These are phyloP conservation scores for Aspergillus glaucus DNA, from an alignment of 2,329 filamentous ascomycete species.

Conservation along the genomic window DNA sequence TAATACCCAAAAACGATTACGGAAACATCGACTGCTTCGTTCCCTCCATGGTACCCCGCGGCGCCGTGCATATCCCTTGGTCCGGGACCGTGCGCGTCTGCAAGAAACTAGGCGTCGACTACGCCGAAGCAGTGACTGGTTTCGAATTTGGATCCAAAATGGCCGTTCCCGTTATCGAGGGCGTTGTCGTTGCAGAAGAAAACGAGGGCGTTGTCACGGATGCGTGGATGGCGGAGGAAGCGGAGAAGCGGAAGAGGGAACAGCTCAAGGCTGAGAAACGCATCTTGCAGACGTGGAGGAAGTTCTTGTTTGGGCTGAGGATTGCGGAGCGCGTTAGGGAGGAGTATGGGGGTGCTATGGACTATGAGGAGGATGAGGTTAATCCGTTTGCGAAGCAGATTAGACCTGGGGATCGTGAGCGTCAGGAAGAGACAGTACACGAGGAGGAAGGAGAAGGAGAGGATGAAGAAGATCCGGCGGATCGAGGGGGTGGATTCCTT, in stretches of 20 bases:
- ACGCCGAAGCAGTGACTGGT: constrained; percentile 87
- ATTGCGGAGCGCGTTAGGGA: constrained; percentile 70
- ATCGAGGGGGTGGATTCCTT: constrained; percentile 28
- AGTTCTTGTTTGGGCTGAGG: constrained; percentile 76
- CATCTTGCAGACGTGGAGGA: constrained; percentile 73
- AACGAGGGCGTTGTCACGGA: constrained; percentile 68
- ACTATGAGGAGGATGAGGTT: constrained; percentile 24
- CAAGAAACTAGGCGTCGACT: constrained; percentile 77
- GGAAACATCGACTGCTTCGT: constrained; percentile 97
- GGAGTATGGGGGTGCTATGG: constrained; percentile 60
- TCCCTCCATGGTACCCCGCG: constrained; percentile 81
- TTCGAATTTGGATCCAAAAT: constrained; percentile 96
- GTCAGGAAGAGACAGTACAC: constrained; percentile 6
- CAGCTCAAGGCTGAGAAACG: constrained; percentile 73
- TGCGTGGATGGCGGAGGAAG: constrained; percentile 71
- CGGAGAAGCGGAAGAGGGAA: constrained; percentile 69
- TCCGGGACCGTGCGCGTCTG: constrained; percentile 73
- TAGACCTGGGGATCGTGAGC: constrained; percentile 3
- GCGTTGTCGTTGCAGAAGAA: constrained; percentile 80
- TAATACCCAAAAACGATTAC: constrained; percentile 89
- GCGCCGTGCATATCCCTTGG: constrained; percentile 77
- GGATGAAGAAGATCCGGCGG: constrained; percentile 15
- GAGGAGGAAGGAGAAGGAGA: constrained; percentile 4
- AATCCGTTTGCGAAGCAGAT: constrained; percentile 29
- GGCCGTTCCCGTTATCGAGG: constrained; percentile 85